Evolutionary conservation across 805 yeast genomes (phyloP).

Genomic region (Saturnispora sekii): DNA sequence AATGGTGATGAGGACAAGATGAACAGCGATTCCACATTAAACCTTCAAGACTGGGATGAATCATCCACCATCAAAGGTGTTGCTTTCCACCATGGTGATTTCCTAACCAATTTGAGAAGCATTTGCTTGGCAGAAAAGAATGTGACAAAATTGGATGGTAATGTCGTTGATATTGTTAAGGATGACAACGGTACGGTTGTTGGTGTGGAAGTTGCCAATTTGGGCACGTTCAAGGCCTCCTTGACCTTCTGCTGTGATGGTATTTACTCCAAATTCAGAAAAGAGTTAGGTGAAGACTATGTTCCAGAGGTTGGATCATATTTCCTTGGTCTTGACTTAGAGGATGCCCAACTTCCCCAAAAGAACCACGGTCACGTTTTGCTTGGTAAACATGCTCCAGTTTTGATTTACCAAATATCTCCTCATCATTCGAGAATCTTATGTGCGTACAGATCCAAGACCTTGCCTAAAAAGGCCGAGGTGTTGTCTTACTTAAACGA

Average conservation of each 20-base stretch:
- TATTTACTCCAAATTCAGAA: conserved; percentile 85
- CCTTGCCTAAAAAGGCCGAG: conserved; percentile 55
- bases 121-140: conserved; percentile 64
- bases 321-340: conserved; percentile 74
- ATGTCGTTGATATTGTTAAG: conserved; percentile 57
- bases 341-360: conserved; percentile 65
- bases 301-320: conserved; percentile 69
- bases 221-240: conserved; percentile 43
- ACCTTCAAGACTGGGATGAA: conserved; percentile 45
- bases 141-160: conserved; percentile 74
- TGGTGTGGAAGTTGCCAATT: conserved; percentile 59
- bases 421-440: conserved; percentile 76
- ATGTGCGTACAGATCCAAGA: conserved; percentile 72
- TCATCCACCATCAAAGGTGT: conserved; percentile 59
- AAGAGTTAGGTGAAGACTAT: conserved; percentile 49
- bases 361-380: conserved; percentile 84
- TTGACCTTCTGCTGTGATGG: conserved; percentile 85
- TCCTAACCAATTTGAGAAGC: conserved; percentile 63
- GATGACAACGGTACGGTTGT: conserved; percentile 43
- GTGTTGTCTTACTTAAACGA: conserved; percentile 49
- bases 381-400: conserved; percentile 78
- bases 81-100: conserved; percentile 89
- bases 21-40: conserved; percentile 38
- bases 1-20: conserved; percentile 50
- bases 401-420: conserved; percentile 80